A percentile compares a stretch with the other conserved stretches of the same genome.
Conservation (phyloP, 768 basidiomycete species). For the Leccinum ochraceum region DNA sequence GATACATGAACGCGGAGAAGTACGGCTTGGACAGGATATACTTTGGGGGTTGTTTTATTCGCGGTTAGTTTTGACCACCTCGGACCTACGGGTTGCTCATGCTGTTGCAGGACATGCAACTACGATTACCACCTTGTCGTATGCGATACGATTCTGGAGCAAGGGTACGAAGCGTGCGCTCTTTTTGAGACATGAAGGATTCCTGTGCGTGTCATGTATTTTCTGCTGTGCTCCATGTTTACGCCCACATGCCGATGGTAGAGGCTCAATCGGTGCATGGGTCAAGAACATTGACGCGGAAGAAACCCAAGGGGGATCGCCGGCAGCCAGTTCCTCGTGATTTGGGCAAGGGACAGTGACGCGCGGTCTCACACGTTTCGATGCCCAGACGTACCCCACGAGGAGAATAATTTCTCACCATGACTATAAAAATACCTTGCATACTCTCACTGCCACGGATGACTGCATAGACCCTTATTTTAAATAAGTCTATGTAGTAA, state of each 20-base stretch:
- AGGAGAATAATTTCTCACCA: slow-evolving; percentile 29
- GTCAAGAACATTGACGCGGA: slow-evolving; percentile 86
- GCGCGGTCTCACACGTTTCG: slow-evolving; percentile 11
- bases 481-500: slow-evolving; percentile 6
- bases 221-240: neutral
- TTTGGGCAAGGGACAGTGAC: slow-evolving; percentile 3
- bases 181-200: slow-evolving; percentile 97
- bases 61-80: slow-evolving; percentile 59
- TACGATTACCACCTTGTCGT: slow-evolving; percentile 95
- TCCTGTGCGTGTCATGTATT: slow-evolving; percentile 64
- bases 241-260: slow-evolving; percentile 31
- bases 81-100: slow-evolving; percentile 1
- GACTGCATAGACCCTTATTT: slow-evolving; percentile 10
- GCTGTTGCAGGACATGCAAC: slow-evolving; percentile 79
- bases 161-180: slow-evolving; percentile 95
- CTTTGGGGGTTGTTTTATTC: slow-evolving; percentile 98
- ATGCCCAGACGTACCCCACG: slow-evolving; percentile 21
- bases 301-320: slow-evolving; percentile 16
- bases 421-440: slow-evolving; percentile 27
- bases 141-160: slow-evolving; percentile 99
- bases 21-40: slow-evolving; percentile 96
- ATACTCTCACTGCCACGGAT: slow-evolving; percentile 24
- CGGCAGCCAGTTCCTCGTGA: slow-evolving; percentile 11
- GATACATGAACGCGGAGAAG: slow-evolving; percentile 99
- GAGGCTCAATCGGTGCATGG: slow-evolving; percentile 96